Percentiles rank a stretch among this genome's conserved stretches.
Evolutionary conservation across 164 flowering plant species (phyloP).

Genomic region (Piper longum): DNA sequence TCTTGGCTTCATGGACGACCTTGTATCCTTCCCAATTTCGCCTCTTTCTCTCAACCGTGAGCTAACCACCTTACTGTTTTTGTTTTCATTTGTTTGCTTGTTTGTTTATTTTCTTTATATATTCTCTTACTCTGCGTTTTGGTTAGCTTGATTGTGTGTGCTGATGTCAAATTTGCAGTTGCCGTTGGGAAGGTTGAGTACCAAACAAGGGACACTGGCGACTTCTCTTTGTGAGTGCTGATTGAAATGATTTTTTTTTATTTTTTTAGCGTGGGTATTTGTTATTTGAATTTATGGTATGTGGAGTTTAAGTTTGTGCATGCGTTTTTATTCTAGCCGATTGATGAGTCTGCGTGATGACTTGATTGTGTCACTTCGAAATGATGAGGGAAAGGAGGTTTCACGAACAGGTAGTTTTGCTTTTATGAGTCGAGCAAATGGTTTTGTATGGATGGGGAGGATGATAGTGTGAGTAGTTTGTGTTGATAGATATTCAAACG

Average conservation of each 20-base stretch:
- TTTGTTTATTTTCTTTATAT: not conserved
- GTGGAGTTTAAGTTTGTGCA: conserved; percentile 3
- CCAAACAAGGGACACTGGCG: conserved; percentile 44
- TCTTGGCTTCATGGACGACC: conserved; percentile 33
- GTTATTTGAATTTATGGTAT: not conserved
- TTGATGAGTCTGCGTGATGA: conserved; percentile 49
- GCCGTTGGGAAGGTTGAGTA: conserved; percentile 61
- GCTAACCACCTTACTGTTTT: conserved; percentile 1
- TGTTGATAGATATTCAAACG: conserved; percentile 37
- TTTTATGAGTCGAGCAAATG: not conserved
- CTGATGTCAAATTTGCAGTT: conserved; percentile 29
- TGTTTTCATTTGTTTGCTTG: not conserved
- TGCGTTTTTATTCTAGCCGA: conserved; percentile 26
- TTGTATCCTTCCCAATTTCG: conserved; percentile 27
- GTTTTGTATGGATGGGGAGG: conserved; percentile 3
- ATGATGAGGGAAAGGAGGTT: conserved; percentile 53
- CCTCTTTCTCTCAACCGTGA: conserved; percentile 38
- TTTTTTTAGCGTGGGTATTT: not conserved
- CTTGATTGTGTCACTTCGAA: conserved; percentile 35
- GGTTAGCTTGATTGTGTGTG: not conserved
- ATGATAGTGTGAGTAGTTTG: not conserved
- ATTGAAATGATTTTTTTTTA: conserved; percentile 1
- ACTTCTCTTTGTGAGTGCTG: conserved; percentile 52
- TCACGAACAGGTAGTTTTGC: conserved; percentile 38
- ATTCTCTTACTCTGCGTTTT: not conserved